Conservation (phyloP, 257 asterid genomes). For the Striga asiatica region DNA sequence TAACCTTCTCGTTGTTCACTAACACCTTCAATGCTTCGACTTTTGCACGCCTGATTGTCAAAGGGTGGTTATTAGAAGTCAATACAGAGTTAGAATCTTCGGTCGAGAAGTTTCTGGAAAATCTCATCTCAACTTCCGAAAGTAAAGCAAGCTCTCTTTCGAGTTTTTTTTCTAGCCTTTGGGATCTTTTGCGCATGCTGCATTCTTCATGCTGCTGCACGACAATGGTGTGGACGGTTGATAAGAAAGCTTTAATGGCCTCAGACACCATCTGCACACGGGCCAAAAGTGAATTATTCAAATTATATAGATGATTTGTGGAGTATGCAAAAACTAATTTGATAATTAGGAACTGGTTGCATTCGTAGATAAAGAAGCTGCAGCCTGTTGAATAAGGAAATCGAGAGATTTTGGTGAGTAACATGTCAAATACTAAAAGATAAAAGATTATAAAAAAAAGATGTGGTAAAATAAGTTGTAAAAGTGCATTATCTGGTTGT, state of each 20-base stretch:
- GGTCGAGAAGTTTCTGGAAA: conserved; percentile 21
- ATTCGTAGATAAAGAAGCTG: no score
- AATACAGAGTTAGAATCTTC: conserved; percentile 28
- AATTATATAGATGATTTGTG: no score
- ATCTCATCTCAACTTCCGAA: conserved; percentile 51
- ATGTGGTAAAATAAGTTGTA: not conserved
- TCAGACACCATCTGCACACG: conserved; percentile 52
- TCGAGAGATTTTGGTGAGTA: no score
- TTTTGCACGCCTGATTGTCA: conserved; percentile 47
- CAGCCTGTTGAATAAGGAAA: no score
- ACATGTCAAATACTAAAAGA: no score
- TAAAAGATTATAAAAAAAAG: no score
- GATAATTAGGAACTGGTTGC: no score
- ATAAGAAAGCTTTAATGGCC: conserved; percentile 47
- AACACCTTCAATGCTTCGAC: conserved; percentile 39
- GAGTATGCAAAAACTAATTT: no score
- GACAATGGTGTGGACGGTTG: conserved; percentile 43
- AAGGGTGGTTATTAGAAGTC: conserved; percentile 52
- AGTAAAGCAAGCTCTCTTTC: conserved; percentile 37
- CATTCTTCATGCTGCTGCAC: conserved; percentile 66
- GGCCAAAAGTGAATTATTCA: not conserved
- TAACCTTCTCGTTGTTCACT: conserved; percentile 45
- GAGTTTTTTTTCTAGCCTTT: conserved; percentile 51
- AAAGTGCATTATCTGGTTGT: not conserved
- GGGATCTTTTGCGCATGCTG: conserved; percentile 31